A percentile compares a stretch with the other conserved stretches of the same genome.
These are phyloP conservation scores for Pezicula carpinea DNA, from an alignment of 2,329 filamentous ascomycete species.

Conservation along the genomic window DNA sequence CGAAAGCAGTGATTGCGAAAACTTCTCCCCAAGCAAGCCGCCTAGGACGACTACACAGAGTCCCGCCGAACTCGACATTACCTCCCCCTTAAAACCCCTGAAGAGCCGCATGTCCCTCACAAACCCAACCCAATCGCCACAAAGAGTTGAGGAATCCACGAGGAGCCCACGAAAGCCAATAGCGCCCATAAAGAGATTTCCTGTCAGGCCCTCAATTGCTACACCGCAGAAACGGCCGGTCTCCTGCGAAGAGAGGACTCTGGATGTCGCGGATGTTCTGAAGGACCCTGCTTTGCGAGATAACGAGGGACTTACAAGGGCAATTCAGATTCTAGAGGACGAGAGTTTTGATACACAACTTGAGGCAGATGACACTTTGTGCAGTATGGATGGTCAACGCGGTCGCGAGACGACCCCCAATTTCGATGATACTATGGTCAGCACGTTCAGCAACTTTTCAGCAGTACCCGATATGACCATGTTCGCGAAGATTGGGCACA, in stretches of 20 bases:
- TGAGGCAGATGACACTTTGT: slow-evolving; percentile 22
- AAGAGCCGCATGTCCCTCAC: slow-evolving; percentile 23
- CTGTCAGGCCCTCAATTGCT: slow-evolving; percentile 44
- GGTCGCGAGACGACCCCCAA: slow-evolving; percentile 27
- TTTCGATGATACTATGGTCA: slow-evolving; percentile 32
- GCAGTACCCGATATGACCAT: slow-evolving; percentile 83
- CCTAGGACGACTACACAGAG: slow-evolving; percentile 18
- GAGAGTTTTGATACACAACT: slow-evolving; percentile 25
- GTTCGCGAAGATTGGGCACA: slow-evolving; percentile 70
- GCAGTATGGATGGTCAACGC: slow-evolving; percentile 27
- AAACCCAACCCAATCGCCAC: slow-evolving; percentile 13
- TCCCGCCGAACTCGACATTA: slow-evolving; percentile 20
- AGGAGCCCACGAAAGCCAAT: slow-evolving; percentile 43
- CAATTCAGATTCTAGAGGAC: slow-evolving; percentile 61
- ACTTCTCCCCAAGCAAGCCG: slow-evolving; percentile 23
- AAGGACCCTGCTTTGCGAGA: slow-evolving; percentile 43
- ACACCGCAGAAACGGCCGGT: slow-evolving; percentile 28
- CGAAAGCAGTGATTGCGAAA: slow-evolving; percentile 22
- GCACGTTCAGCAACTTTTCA: slow-evolving; percentile 73
- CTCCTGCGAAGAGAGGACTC: slow-evolving; percentile 13
- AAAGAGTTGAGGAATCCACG: slow-evolving; percentile 12
- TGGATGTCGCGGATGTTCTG: slow-evolving; percentile 45
- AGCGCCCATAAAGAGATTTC: slow-evolving; percentile 53
- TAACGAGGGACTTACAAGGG: slow-evolving; percentile 52
- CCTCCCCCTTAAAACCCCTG: slow-evolving; percentile 24